These are phyloP conservation scores for Russula ochroleuca DNA, from an alignment of 768 basidiomycete species.

Conservation along the genomic window DNA sequence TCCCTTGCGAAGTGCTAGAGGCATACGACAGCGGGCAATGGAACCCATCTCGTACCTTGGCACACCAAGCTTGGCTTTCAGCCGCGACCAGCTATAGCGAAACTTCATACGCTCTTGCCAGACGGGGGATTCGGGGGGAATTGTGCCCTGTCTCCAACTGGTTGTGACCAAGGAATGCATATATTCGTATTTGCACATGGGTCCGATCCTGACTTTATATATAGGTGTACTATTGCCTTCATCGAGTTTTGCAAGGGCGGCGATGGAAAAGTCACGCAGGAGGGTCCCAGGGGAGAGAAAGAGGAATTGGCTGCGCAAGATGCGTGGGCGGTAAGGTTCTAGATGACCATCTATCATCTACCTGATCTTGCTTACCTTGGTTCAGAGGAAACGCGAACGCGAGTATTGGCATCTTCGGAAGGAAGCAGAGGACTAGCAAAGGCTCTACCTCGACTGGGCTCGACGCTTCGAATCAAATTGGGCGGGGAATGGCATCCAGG, in stretches of 20 bases:
- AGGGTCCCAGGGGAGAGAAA: conserved; percentile 61
- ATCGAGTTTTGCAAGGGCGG: conserved; percentile 56
- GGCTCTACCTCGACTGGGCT: conserved; percentile 53
- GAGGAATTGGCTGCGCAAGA: conserved; percentile 62
- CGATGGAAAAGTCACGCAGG: conserved; percentile 46
- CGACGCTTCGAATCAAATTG: conserved; percentile 60
- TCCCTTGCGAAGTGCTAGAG: conserved; percentile 78
- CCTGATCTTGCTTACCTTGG: background rate
- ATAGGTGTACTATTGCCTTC: conserved; percentile 75
- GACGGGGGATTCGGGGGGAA: too few species aligned
- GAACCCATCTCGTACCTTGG: conserved; percentile 83
- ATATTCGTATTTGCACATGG: conserved; percentile 3
- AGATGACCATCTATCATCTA: background rate
- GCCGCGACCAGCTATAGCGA: conserved; percentile 59
- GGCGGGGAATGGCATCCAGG: conserved; percentile 38
- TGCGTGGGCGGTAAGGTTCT: conserved; percentile 61
- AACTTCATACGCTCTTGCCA: conserved; percentile 67
- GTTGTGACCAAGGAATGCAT: conserved; percentile 56
- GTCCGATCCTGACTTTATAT: background rate
- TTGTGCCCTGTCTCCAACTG: conserved; percentile 69
- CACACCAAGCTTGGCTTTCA: conserved; percentile 82
- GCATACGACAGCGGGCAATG: conserved; percentile 80
- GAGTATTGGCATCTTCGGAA: conserved; percentile 56
- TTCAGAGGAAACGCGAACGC: conserved; percentile 53
- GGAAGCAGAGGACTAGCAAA: conserved; percentile 53